Conservation (phyloP, 2,329 filamentous ascomycete species). For the Sporothrix inflata region DNA sequence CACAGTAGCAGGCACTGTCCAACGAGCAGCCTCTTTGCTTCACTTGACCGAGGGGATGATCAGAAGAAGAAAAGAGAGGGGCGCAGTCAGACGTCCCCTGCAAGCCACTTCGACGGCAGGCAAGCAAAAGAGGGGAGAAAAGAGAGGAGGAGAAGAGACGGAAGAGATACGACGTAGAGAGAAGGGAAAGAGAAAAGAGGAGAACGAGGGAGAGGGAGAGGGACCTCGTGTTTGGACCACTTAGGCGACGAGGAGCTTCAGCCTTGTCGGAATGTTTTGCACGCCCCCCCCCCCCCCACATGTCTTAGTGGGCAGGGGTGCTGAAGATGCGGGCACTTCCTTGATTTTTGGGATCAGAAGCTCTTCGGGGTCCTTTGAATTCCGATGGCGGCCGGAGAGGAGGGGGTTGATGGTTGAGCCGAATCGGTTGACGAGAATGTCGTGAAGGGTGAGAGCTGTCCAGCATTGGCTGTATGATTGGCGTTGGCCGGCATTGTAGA, state of each 20-base stretch:
- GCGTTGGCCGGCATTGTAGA: neutral
- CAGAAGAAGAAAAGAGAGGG: neutral
- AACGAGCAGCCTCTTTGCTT: neutral
- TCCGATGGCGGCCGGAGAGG: neutral
- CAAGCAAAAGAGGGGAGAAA: neutral
- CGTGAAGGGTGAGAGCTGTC: neutral
- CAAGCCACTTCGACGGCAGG: neutral
- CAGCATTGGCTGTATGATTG: too few relatives aligned
- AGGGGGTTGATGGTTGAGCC: neutral
- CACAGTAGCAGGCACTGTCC: constrained; percentile 7
- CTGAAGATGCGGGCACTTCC: neutral
- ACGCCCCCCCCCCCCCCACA: neutral
- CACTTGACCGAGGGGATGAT: neutral
- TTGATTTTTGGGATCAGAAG: neutral
- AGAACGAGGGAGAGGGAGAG: neutral
- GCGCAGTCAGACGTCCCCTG: neutral
- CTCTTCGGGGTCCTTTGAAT: neutral
- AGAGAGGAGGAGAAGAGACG: neutral
- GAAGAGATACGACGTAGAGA: neutral
- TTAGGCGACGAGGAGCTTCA: neutral
- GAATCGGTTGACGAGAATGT: neutral
- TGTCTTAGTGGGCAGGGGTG: neutral
- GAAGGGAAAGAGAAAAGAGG: neutral
- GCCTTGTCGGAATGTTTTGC: neutral
- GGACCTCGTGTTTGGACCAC: neutral